Evolutionary conservation across 768 basidiomycete species (phyloP).

Genomic region (Tulasnella sp.): DNA sequence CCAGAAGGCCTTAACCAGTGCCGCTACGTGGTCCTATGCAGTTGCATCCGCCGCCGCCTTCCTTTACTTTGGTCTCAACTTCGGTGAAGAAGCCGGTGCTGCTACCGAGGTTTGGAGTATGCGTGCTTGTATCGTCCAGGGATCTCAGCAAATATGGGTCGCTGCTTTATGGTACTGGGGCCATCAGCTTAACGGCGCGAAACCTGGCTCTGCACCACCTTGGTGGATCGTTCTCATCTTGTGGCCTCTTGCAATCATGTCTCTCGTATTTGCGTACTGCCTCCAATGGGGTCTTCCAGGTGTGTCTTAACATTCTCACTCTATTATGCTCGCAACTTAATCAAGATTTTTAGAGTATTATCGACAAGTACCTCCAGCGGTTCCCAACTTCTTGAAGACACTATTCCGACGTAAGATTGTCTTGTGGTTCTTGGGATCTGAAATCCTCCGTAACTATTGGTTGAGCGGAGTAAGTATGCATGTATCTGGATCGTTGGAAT

Average conservation of each 20-base stretch:
- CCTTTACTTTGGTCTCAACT: constrained; percentile 88
- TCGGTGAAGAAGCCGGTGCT: constrained; percentile 94
- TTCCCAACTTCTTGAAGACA: constrained; percentile 82
- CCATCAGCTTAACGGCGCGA: constrained; percentile 46
- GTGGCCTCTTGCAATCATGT: constrained; percentile 71
- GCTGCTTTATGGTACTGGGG: constrained; percentile 97
- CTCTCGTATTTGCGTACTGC: constrained; percentile 65
- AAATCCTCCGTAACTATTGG: constrained; percentile 87
- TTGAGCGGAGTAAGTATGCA: constrained; percentile 55
- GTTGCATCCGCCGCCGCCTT: constrained; percentile 87
- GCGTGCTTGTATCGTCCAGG: constrained; percentile 85
- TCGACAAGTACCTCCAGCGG: constrained; percentile 85
- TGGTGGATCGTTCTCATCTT: constrained; percentile 73
- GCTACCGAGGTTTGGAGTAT: constrained; percentile 91
- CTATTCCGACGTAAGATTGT: constrained; percentile 85
- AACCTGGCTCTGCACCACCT: constrained; percentile 45
- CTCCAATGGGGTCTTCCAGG: constrained; percentile 82
- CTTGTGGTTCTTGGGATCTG: constrained; percentile 84
- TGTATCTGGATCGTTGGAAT: constrained; percentile 26
- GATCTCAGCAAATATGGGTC: constrained; percentile 92
- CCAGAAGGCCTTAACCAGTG: constrained; percentile 54
- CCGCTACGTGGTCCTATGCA: constrained; percentile 86
- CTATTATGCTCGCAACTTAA: constrained; percentile 1
- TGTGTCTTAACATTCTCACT: constrained; percentile 25
- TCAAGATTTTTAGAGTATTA: constrained; percentile 51